Evolutionary conservation across 176 grass and related monocot species (phyloP).

Genomic region (Oryza australiensis): DNA sequence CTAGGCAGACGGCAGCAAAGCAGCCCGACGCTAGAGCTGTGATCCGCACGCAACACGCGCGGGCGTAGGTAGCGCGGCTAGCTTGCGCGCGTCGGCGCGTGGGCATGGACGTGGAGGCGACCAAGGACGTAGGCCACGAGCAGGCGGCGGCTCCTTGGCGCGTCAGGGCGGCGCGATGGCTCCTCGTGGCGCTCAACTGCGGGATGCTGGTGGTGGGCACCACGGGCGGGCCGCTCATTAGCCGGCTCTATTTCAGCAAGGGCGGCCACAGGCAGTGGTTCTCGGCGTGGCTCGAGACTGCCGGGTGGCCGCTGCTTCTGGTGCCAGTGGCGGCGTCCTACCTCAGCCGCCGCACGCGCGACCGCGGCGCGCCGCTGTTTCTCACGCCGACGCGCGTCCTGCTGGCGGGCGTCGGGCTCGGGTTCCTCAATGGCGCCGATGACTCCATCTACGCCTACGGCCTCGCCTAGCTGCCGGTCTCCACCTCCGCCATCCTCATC

Average conservation of each 20-base stretch:
- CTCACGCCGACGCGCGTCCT: conserved; percentile 47
- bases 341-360: conserved; percentile 3
- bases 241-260: conserved; percentile 65
- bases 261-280: conserved; percentile 66
- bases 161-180: conserved; percentile 13
- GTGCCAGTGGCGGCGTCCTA: conserved; percentile 42
- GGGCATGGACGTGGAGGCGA: conserved; percentile 49
- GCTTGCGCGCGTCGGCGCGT: background rate
- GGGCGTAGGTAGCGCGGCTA: no score
- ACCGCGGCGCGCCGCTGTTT: conserved; percentile 19
- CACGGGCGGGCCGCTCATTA: conserved; percentile 59
- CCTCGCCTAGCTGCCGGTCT: conserved; percentile 60
- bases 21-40: background rate
- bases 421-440: conserved; percentile 54
- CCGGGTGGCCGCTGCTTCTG: conserved; percentile 60
- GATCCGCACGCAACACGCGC: no score
- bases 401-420: conserved; percentile 39
- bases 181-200: conserved; percentile 57
- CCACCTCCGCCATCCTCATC: conserved; percentile 75
- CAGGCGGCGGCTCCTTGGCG: background rate
- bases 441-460: conserved; percentile 71
- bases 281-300: conserved; percentile 55
- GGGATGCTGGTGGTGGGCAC: conserved; percentile 48
- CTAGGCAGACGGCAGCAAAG: background rate
- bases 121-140: conserved; percentile 2